These are phyloP conservation scores for Aspergillus ostianus DNA, from an alignment of 495 filamentous ascomycete species.

Conservation along the genomic window DNA sequence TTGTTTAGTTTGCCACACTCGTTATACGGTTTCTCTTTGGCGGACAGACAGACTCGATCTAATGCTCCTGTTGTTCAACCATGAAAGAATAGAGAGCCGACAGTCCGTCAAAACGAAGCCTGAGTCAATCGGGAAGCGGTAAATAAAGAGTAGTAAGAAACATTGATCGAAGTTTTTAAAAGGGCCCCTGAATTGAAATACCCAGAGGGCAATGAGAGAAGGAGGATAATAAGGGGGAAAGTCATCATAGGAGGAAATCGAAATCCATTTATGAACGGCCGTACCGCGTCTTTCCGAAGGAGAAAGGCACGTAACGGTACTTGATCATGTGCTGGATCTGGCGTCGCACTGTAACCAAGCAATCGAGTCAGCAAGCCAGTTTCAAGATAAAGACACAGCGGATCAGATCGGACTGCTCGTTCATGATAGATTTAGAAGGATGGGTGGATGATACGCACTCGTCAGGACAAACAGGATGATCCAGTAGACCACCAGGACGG, in stretches of 20 bases:
- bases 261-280: slow-evolving; percentile 36
- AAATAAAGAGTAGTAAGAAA: not conserved
- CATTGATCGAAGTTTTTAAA: not conserved
- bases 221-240: not conserved
- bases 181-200: not conserved
- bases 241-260: not conserved
- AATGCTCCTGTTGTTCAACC: not conserved
- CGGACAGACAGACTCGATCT: not conserved
- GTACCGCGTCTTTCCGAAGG: slow-evolving; percentile 87
- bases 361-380: not conserved
- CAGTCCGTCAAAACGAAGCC: no score
- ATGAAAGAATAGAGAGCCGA: no score
- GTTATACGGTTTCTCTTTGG: not conserved
- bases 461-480: slow-evolving; percentile 92
- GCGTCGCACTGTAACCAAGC: slow-evolving; percentile 68
- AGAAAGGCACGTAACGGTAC: slow-evolving; percentile 97
- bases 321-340: slow-evolving; percentile 99
- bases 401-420: not conserved
- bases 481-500: slow-evolving; percentile 97
- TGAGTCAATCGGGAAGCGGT: not conserved
- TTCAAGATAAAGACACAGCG: not conserved
- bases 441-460: slow-evolving; percentile 58
- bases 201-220: not conserved
- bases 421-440: not conserved
- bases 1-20: not conserved